Percentiles rank a stretch among this genome's conserved stretches.
These are phyloP conservation scores for Neofusicoccum ribis DNA, from an alignment of 2,329 filamentous ascomycete genomes.

Conservation along the genomic window DNA sequence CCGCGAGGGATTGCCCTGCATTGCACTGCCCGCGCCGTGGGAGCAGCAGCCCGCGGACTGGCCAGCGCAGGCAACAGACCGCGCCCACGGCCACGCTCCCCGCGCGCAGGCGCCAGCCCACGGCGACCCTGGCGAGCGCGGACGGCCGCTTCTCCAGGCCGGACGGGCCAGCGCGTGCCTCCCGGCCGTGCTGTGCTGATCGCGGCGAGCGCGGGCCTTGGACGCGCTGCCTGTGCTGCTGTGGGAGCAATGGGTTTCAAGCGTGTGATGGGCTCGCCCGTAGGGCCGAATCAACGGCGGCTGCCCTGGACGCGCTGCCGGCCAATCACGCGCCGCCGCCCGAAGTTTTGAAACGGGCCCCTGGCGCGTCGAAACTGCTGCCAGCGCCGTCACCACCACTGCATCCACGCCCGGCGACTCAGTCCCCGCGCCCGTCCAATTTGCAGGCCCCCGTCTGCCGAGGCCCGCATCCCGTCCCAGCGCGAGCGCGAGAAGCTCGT, in stretches of 20 bases:
- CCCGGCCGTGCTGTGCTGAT: conserved; percentile 1
- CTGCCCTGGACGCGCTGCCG: background rate
- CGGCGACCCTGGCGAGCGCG: background rate
- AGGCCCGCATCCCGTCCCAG: background rate
- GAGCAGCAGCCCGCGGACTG: background rate
- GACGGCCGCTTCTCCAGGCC: conserved; percentile 6
- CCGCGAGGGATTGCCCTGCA: conserved; percentile 4
- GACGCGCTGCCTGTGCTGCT: background rate
- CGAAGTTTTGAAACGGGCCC: background rate
- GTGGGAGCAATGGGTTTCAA: conserved; percentile 3
- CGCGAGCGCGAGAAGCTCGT: background rate
- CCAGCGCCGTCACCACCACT: background rate
- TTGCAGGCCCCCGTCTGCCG: background rate
- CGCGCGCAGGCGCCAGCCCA: background rate
- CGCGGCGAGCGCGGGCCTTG: background rate
- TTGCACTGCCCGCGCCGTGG: background rate
- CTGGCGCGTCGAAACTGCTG: background rate
- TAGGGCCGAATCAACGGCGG: too few species aligned
- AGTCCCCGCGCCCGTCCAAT: background rate
- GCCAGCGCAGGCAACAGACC: background rate
- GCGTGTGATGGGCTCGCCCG: too few species aligned
- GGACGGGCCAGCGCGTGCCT: conserved; percentile 10
- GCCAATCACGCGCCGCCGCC: background rate
- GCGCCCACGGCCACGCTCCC: background rate
- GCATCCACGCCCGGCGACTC: background rate